Evolutionary conservation across 176 grass and related monocot species (phyloP).

Genomic region (Microstegium vimineum): DNA sequence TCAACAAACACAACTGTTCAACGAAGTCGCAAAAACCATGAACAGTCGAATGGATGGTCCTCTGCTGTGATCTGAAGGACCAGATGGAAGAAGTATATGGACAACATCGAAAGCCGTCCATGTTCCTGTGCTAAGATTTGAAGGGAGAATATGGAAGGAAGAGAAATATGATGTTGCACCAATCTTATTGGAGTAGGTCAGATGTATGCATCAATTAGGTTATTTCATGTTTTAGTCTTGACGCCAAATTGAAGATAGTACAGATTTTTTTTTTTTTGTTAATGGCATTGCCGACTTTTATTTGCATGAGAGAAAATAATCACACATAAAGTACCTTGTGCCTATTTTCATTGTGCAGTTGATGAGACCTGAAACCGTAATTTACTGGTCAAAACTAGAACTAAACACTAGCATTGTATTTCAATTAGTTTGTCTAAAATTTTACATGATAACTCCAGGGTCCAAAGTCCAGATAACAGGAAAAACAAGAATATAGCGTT

Average conservation of each 20-base stretch:
- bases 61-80: neutral
- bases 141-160: slow-evolving; percentile 4
- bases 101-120: neutral
- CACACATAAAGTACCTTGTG: neutral
- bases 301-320: neutral
- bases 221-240: neutral
- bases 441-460: slow-evolving; percentile 21
- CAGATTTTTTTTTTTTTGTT: neutral
- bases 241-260: neutral
- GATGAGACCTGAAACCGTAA: neutral
- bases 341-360: neutral
- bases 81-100: neutral
- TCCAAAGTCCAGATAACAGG: neutral
- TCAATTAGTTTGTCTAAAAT: slow-evolving; percentile 9
- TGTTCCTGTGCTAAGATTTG: neutral
- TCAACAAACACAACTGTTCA: neutral
- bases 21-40: neutral
- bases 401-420: slow-evolving; percentile 10
- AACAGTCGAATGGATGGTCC: neutral
- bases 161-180: neutral
- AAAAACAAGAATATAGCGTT: neutral
- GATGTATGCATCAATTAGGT: neutral
- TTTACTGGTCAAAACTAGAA: neutral
- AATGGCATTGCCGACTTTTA: neutral
- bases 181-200: neutral